Evolutionary conservation across 352 stramenopile genomes (phyloP).

Genomic region (Phytopythium mirpurense): DNA sequence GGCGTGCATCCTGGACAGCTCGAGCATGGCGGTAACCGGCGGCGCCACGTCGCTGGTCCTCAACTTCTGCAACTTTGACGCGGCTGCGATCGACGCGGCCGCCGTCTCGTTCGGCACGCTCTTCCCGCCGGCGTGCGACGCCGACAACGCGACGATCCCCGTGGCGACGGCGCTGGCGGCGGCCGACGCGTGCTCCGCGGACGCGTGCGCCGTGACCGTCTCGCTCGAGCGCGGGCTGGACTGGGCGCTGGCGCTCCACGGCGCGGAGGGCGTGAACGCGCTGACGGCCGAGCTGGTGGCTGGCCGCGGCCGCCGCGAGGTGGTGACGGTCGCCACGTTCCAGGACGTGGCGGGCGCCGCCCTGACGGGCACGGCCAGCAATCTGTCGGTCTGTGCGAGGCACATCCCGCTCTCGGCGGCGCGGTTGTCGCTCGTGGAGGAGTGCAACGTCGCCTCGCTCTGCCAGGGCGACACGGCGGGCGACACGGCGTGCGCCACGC

Average conservation of each 20-base stretch:
- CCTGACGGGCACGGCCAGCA: constrained; percentile 15
- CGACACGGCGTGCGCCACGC: constrained; percentile 40
- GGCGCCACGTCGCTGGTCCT: constrained; percentile 37
- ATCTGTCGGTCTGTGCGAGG: constrained; percentile 54
- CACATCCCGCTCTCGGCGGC: constrained; percentile 37
- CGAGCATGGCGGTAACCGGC: constrained; percentile 21
- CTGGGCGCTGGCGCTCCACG: constrained; percentile 62
- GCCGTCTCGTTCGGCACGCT: constrained; percentile 39
- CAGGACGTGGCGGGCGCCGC: constrained; percentile 25
- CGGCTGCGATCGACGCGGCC: constrained; percentile 20
- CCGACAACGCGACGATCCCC: constrained; percentile 30
- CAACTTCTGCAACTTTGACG: constrained; percentile 70
- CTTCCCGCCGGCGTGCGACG: constrained; percentile 42
- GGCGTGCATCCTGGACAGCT: constrained; percentile 55
- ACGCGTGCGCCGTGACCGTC: constrained; percentile 47
- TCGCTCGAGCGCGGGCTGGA: constrained; percentile 46
- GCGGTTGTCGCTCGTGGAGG: constrained; percentile 40
- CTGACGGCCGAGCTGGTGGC: constrained; percentile 45
- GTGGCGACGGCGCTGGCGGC: constrained; percentile 26
- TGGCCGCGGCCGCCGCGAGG: constrained; percentile 24
- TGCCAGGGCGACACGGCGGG: constrained; percentile 40
- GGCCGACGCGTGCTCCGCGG: constrained; percentile 26
- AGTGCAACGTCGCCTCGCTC: constrained; percentile 54
- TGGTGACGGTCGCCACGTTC: constrained; percentile 43
- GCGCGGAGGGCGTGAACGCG: constrained; percentile 26